Base-by-base conservation (phyloP, 192 early-diverging fungal species). In the Coemansia sp. region DNA sequence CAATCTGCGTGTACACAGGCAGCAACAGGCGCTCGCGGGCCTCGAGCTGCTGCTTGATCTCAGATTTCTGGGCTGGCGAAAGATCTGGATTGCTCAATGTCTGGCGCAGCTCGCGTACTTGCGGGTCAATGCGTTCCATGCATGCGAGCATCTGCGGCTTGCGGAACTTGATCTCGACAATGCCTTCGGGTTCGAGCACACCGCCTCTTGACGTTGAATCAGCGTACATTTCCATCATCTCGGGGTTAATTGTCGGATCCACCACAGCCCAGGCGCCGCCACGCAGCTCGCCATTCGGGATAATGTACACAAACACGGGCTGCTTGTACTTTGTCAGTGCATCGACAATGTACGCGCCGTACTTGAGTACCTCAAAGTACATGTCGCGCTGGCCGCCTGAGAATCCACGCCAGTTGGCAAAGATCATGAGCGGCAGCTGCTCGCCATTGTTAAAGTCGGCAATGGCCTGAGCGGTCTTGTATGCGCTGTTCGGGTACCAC, bases 341-440 rank as follows among this genome's bases (percentile, higher is more conserved):
- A 83, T 98, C 97, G 52, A 98, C 97, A 68, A 98, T 98, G 76
- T 91, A 86, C 8, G 97, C 86, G 48, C 95, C 97, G 71, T 95
- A 98, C 75, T 98, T 98, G 58, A 98, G 86, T 8, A 98, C 86
- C 76, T 96, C 97, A 77, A 96, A 91, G 85, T 89, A 98, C 93
- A 98, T 96, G 79, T 98, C 97, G 71, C 90, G 90, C 77, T 98
- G 97, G 62, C 97, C 97, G 58, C 97, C 97, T 25, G 93, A 94
- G 86, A 98, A 98, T 54, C 95, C 97, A 82, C 97, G 92, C 97
- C 97, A 98, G 91, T 98, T 98, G 75, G 97, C 97, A 88, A 98
- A 97, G 78, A 98, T 92, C 66, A 98, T 94, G 70, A 98, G 83
- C 18, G 97, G 97, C 62, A 98, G 83, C 67, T 96, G 93, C 80